Base-by-base conservation (phyloP, 805 yeast genomes). In the Metschnikowia picachoensis region DNA sequence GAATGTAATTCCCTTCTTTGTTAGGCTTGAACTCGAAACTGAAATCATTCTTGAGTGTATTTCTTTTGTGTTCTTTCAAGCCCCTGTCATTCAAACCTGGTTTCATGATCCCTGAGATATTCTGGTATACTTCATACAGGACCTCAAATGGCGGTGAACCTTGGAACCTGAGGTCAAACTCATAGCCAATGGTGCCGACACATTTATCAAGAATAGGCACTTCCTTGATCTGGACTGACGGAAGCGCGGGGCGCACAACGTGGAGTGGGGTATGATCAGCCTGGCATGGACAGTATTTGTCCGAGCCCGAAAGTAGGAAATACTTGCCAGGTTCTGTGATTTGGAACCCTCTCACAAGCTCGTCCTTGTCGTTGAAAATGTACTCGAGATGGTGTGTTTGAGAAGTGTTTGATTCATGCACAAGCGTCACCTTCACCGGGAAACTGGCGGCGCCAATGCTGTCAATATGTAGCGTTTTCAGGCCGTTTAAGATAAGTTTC, bases 61-160 rank as follows among this genome's bases (percentile, higher is more conserved):
- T 37, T 20, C 39, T 44, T 20, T 30, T 38, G 43, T 55, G 56
- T 16, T 39, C 41, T 34, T 41, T 55, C 31, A 43, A 40, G 4
- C 74, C 76, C 11, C 58, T 51, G 10, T 66, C 68, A 14, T 58
- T 64, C 25, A 57, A 59, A 3, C 70, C 59, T 0, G 71, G 73
- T 35, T 56, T 60, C 14, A 69, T 47, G 3, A 61, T 45, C 0
- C 71, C 69, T 35, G 66, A 54, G 4, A 58, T 48, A 53, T 68
- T 54, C 46, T 79, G 78, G 56, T 79, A 85, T 12, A 84, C 80
- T 37, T 77, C 74, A 49, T 84, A 83, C 35, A 73, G 76, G 20
- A 89, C 73, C 44, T 74, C 75, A 67, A 85, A 94, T 1, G 98
- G 97, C 0, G 96, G 86, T 28, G 82, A 78, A 14, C 99, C 98